A percentile compares a stretch with the other conserved stretches of the same genome.
Evolutionary conservation across 805 yeast species (phyloP).

Genomic region (Suhomyces tanzawaensis): DNA sequence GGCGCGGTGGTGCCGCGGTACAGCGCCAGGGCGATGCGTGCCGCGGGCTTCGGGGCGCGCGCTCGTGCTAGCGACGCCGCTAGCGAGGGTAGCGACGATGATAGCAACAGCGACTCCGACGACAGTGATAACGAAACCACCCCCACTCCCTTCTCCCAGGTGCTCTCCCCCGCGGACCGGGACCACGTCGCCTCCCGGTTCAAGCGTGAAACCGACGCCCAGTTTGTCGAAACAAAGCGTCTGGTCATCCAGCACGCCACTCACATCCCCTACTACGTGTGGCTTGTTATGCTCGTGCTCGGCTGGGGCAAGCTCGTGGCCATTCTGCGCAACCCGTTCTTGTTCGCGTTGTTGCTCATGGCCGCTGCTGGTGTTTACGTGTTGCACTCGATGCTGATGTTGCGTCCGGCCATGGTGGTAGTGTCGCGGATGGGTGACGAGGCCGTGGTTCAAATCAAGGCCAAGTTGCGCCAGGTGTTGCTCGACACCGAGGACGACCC

Average conservation of each 20-base stretch:
- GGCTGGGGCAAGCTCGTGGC: conserved; percentile 98
- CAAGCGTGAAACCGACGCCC: conserved; percentile 72
- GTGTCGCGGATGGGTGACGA: conserved; percentile 57
- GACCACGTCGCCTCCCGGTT: conserved; percentile 41
- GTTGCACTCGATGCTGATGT: conserved; percentile 65
- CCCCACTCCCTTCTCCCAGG: conserved; percentile 43
- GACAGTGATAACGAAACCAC: conserved; percentile 25
- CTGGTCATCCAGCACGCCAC: conserved; percentile 75
- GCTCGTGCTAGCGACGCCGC: conserved; percentile 25
- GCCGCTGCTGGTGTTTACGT: conserved; percentile 61
- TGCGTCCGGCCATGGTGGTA: conserved; percentile 71
- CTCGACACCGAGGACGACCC: conserved; percentile 30
- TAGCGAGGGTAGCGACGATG: conserved; percentile 16
- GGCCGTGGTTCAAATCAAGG: conserved; percentile 54
- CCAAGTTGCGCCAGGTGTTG: conserved; percentile 56
- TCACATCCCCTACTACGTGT: conserved; percentile 81
- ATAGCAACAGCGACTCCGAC: conserved; percentile 21
- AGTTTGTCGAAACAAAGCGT: conserved; percentile 84
- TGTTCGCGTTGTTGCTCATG: conserved; percentile 60
- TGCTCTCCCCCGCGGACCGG: conserved; percentile 26
- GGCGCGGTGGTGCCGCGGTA: conserved; percentile 59
- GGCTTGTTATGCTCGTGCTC: conserved; percentile 63
- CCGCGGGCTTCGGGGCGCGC: conserved; percentile 20
- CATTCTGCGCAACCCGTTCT: conserved; percentile 80
- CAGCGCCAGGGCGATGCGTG: conserved; percentile 18